Conservation (phyloP, 2,329 filamentous ascomycete species). For the Aspergillus awamori region DNA sequence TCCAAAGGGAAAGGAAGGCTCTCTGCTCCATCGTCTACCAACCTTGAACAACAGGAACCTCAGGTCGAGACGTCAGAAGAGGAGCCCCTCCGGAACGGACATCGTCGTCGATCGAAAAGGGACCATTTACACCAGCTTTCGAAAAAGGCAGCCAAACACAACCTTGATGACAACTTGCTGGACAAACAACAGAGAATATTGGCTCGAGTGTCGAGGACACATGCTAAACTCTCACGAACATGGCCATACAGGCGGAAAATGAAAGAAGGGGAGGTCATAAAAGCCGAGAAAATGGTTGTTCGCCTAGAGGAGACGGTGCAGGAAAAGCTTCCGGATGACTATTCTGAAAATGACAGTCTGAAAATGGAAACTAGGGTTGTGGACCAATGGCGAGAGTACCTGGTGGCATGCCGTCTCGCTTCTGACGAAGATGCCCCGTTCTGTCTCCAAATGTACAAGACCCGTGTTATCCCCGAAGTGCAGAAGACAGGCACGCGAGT, state of each 20-base stretch:
- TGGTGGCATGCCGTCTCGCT: constrained; percentile 63
- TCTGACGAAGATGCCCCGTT: constrained; percentile 58
- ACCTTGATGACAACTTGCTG: constrained; percentile 47
- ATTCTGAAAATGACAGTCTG: constrained; percentile 65
- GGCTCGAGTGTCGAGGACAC: constrained; percentile 41
- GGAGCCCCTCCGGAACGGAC: constrained; percentile 10
- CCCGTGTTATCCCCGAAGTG: constrained; percentile 64
- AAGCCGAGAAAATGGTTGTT: constrained; percentile 70
- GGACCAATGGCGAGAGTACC: constrained; percentile 68
- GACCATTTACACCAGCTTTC: constrained; percentile 25
- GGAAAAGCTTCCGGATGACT: constrained; percentile 60
- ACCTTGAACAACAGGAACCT: constrained; percentile 39
- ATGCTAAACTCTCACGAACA: constrained; percentile 38
- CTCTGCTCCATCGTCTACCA: constrained; percentile 18
- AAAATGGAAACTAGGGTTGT: constrained; percentile 60
- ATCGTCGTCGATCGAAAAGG: constrained; percentile 17
- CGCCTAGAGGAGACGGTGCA: constrained; percentile 59
- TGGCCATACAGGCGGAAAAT: constrained; percentile 42
- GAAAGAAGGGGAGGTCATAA: constrained; percentile 64
- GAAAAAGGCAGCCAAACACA: constrained; percentile 47
- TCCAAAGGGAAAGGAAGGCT: constrained; percentile 27
- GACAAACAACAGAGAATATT: constrained; percentile 46
- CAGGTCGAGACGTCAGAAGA: constrained; percentile 29
- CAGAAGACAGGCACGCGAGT: constrained; percentile 57
- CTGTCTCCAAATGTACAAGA: constrained; percentile 63